Percentiles rank a stretch among this genome's conserved stretches.
Evolutionary conservation across 768 basidiomycete species (phyloP).

Genomic region (Suillus clintonianus): DNA sequence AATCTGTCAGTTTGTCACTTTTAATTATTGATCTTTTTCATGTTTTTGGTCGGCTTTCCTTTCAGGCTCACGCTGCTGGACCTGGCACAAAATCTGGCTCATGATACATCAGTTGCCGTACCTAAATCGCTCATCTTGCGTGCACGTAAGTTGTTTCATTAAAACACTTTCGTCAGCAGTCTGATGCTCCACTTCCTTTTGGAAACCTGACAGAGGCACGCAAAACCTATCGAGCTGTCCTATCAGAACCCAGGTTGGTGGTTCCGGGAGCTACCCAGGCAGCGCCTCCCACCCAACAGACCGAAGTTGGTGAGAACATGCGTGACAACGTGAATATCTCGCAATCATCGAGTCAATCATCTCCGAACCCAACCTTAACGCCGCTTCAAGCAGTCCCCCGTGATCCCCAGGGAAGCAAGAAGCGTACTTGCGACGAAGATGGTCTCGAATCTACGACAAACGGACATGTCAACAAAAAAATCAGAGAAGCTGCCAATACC

Average conservation of each 20-base stretch:
- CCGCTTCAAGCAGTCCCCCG: neutral
- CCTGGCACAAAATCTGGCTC: constrained; percentile 67
- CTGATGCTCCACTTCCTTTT: neutral
- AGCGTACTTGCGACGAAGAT: constrained; percentile 24
- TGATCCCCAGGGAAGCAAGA: constrained; percentile 7
- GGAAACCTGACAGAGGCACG: constrained; percentile 62
- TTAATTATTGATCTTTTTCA: neutral
- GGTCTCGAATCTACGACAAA: neutral
- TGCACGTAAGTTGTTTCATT: constrained; percentile 57
- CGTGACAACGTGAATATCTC: neutral
- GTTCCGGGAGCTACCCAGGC: constrained; percentile 38
- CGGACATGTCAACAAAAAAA: neutral
- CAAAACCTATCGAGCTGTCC: constrained; percentile 74
- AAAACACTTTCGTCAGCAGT: neutral
- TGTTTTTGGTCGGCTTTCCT: neutral
- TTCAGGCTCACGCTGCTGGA: constrained; percentile 66
- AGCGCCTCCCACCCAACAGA: neutral
- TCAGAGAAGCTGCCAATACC: neutral
- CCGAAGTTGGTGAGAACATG: neutral
- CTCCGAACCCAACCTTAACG: neutral
- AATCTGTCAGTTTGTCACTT: constrained; percentile 61
- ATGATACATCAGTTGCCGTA: constrained; percentile 57
- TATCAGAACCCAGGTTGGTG: constrained; percentile 74
- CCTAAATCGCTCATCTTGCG: constrained; percentile 71
- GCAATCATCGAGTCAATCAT: neutral